Base-by-base conservation (phyloP, 371 early-diverging fungal species). In the Circinella umbellata region DNA sequence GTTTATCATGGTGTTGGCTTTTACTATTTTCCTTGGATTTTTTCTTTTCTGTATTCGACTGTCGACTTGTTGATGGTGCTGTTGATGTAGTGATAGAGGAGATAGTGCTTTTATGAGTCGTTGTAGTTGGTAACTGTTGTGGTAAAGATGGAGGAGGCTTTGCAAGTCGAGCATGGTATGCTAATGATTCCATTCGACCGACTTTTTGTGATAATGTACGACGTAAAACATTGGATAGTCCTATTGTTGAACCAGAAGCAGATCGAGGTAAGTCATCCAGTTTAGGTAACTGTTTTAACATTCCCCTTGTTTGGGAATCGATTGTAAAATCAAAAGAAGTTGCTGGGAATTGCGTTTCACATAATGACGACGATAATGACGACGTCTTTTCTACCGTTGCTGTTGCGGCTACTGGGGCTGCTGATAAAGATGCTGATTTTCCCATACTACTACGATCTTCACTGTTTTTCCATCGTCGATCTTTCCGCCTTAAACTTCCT, bases 261-360 rank as follows among this genome's bases (percentile, higher is more conserved):
- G 72, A 63, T 34, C 67, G 67, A 20, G 67, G 68, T 38, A 72
- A 49, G 20, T 72, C 68, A 15, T 72, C 72, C 6, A 72, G 20
- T 27, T 67, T 72, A 7, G 72, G 72, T 27, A 72, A 46, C 9
- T 37, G 64, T 38, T 72, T 67, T 42, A 67, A 51, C n/a, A 53
- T 63, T 20, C 68, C 68, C 7, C 54, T 39, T 34, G 64, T 68
- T 13, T 48, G 64, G 8, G 67, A 39, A 61, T 68, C 65, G 61
- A 68, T 68, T 11, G 72, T n/a, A 60, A 72, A 72, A 37, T 72
- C 60, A 55, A 72, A 72, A 5, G 72, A 36, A 8, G 64, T 38
- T 67, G 67, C 68, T 10, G 72, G 72, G 49, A 71, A 66, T 36
- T 47, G 67, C 8, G 61, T 14, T 4, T 46, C 59, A 46, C 10